Base-by-base conservation (phyloP, 108 stramenopile species). In the Thalassiosira profunda region DNA sequence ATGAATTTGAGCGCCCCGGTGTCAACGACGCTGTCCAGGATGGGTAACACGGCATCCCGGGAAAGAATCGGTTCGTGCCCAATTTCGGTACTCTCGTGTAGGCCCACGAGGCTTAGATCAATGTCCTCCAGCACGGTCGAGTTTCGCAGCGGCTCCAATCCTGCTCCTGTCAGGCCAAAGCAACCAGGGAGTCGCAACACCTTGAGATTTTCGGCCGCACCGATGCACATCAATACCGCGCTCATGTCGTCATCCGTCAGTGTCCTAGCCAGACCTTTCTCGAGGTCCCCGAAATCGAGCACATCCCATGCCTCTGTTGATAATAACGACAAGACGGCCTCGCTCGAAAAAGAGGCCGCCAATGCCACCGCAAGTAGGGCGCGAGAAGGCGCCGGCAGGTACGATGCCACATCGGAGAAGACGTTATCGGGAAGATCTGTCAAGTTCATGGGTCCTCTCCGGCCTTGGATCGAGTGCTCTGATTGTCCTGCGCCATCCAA, bases 161-260 rank as follows among this genome's bases (percentile, higher is more conserved):
- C 63, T 36, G 29, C 51, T 8, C 63, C 63, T 9, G 25, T 56
- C 26, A 64, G 54, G 28, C 56, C 56, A 29, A 9, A 20, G 20
- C 51, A 35, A 21, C 56, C 56, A 18, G 63, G 36, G 3, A 64
- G 35, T 18, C 25, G 20, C 63, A 64, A 64, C 17, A 20, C 56
- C 29, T 38, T 53, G 12, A 64, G 25, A 34, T 23, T 64, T 8
- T 38, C 40, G 0, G 36, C 63, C 4, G 63, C 63, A 1, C 56
- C 53, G 26, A 64, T 64, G 1, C 51, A 26, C 2, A 64, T 8
- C 10, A 64, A 31, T 12, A 57, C 25, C 17, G 11, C 7, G 15
- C 18, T 57, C 26, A 64, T 64, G 18, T 64, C 63, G 28, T 64
- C 26, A 38, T 64, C 63, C 11, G 49, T 21, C 17, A 64, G 53